phyloP scores from a whole-genome alignment of 1,284 basidiomycete species.

The Ustanciosporium gigantosporum region DNA sequence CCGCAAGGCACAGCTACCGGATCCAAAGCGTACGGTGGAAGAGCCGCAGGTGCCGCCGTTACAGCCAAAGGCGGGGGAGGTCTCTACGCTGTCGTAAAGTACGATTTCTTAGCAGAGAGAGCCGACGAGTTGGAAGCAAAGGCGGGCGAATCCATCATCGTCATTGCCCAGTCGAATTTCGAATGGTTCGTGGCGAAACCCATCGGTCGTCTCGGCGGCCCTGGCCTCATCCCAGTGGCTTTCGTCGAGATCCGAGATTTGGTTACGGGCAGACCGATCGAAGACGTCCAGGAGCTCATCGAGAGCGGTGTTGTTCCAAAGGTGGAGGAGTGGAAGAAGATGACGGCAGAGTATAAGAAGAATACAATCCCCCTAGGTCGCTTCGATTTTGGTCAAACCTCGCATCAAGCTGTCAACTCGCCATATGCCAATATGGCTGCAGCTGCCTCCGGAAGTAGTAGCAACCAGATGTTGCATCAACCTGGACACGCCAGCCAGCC shows the following conservation, averaged over 20 bases:
- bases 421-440: constrained; percentile 32
- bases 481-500: constrained; percentile 7
- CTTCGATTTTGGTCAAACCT: constrained; percentile 35
- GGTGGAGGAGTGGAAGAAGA: constrained; percentile 97
- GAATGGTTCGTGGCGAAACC: constrained; percentile 76
- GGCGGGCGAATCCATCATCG: constrained; percentile 86
- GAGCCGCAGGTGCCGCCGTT: constrained; percentile 35
- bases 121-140: constrained; percentile 94
- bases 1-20: not conserved
- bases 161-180: constrained; percentile 57
- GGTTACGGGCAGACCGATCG: constrained; percentile 67
- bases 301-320: constrained; percentile 82
- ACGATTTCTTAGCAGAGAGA: constrained; percentile 92
- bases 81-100: constrained; percentile 86
- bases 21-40: constrained; percentile 27
- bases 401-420: constrained; percentile 26
- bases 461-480: constrained; percentile 1
- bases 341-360: constrained; percentile 92
- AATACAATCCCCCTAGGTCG: constrained; percentile 89
- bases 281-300: constrained; percentile 77
- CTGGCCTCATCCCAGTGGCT: constrained; percentile 92
- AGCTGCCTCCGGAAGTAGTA: constrained; percentile 15
- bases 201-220: constrained; percentile 88
- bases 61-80: constrained; percentile 55
- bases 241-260: constrained; percentile 97